Base-by-base conservation (phyloP, 2,329 filamentous ascomycete species). In the Arachnomyces sp. region DNA sequence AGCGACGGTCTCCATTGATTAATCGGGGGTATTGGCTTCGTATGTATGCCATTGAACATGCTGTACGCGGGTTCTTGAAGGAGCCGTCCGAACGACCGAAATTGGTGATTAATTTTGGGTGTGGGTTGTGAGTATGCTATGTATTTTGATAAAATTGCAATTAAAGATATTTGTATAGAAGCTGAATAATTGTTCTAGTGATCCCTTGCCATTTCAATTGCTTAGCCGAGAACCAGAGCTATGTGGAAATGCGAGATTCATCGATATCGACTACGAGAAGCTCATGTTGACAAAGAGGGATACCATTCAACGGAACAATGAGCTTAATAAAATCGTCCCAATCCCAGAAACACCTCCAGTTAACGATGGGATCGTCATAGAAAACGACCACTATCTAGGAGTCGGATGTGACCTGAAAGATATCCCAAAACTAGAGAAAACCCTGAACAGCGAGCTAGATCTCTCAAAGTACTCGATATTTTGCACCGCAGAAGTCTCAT, bases 1-100 rank as follows among this genome's bases (percentile, higher is more conserved):
- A 87, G 60, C 73, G 87, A 44, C 74, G 89, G 35, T 81, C 86
- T n/a, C 88, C 90, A 1, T 70, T 94, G 38, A 92, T 94, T 55
- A 94, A 94, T 60, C 76, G 89, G 34, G 86, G 87, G 36, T 94
- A 94, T 56, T 87, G 86, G 77, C 67, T 95, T 29, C 79, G 88
- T 20, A 82, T 94, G 69, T 81, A 83, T 57, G 82, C 84, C 12
- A 80, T 95, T 43, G 85, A 93, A 55, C 72, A 81, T 45, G 72
- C 80, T 4, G 79, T 94, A 13, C 73, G 74, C 14, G 68, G 74
- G n/a, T 94, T 94, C 50, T 68, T 94, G n/a, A 63, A 72, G 43
- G 66, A 68, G 40, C 55, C 70, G 6, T 63, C 67, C 13, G 68
- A 68, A 25, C 80, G 74, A 47, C 64, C 63, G 30, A 93, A 87